Base-by-base conservation (phyloP, 129 eudicot species). In the Lactuca sativa region DNA sequence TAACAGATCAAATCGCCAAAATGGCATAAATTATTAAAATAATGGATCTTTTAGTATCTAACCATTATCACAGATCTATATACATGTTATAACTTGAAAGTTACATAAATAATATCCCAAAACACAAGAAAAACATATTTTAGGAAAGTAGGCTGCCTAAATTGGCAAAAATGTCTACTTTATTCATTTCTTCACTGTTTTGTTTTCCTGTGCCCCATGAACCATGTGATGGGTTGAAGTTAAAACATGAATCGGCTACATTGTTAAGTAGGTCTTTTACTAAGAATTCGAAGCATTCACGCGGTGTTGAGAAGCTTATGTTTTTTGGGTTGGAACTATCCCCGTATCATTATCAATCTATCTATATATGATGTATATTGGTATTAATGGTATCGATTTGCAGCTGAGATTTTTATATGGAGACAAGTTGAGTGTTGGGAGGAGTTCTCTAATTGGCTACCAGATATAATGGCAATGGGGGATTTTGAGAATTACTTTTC, bases 401-500 rank as follows among this genome's bases (percentile, higher is more conserved):
- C 67, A 84, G 89, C 86, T 74, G 12, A 84, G 67, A 48, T 61
- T 77, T 75, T 55, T 70, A 56, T 77, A 84, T 43, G 85, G 82
- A 58, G 55, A 69, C 51, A 74, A 69, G 59, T 84, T 77, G 33
- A 73, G 62, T 49, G 67, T n/a, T n/a, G 68, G 49, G 89, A 81
- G 58, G 89, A 84, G 78, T 86, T 86, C 69, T 83, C 81, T n/a
- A 86, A 86, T 71, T 85, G 91, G 91, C 74, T 85, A 69, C 73
- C 76, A 67, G 76, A 79, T 47, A 82, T 75, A 71, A 74, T 76
- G 60, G 82, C 86, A 56, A 78, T 59, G 59, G 86, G 82, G n/a
- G 76, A 80, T 77, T 74, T 82, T 56, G 87, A 82, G 8, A 69
- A 78, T n/a, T 80, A 70, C 58, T 85, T 82, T 33, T 78, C 87